These are phyloP conservation scores for Polyporus tsugae DNA, from an alignment of 1,284 basidiomycete species.

Conservation along the genomic window DNA sequence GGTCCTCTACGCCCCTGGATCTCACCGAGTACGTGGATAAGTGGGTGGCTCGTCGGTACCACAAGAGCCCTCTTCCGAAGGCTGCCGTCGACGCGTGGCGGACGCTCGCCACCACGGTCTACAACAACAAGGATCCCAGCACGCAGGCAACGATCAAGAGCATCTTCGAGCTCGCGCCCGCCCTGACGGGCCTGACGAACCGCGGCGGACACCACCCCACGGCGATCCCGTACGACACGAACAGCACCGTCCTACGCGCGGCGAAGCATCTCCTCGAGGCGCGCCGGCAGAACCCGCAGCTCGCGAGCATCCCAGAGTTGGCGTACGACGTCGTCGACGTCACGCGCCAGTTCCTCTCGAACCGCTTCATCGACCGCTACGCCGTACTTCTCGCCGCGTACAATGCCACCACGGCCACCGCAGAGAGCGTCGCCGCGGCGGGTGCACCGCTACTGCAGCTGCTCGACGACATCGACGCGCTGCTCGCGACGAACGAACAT, in stretches of 20 bases:
- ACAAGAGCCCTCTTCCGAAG: conserved; percentile 37
- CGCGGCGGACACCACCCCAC: conserved; percentile 47
- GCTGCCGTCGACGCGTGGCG: conserved; percentile 47
- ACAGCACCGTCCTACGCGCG: conserved; percentile 47
- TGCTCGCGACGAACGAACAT: conserved; percentile 46
- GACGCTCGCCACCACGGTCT: conserved; percentile 48
- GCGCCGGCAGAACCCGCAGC: conserved; percentile 27
- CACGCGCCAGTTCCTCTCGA: conserved; percentile 50
- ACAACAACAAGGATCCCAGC: conserved; percentile 46
- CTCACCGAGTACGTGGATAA: conserved; percentile 42
- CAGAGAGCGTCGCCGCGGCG: conserved; percentile 35
- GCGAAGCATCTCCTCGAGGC: conserved; percentile 46
- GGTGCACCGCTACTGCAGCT: conserved; percentile 43
- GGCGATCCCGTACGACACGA: conserved; percentile 49
- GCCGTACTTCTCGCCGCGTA: conserved; percentile 42
- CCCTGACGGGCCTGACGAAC: conserved; percentile 45
- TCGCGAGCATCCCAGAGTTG: conserved; percentile 46
- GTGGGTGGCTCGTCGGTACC: conserved; percentile 51
- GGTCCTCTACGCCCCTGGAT: conserved; percentile 46
- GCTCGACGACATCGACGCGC: conserved; percentile 46
- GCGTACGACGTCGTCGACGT: conserved; percentile 51
- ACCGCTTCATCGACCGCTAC: conserved; percentile 50
- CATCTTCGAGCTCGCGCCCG: conserved; percentile 48
- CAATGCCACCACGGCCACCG: conserved; percentile 34
- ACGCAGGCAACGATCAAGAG: conserved; percentile 52